These are phyloP conservation scores for Aureobasidium subglaciale DNA, from an alignment of 2,329 filamentous ascomycete genomes.

Conservation along the genomic window DNA sequence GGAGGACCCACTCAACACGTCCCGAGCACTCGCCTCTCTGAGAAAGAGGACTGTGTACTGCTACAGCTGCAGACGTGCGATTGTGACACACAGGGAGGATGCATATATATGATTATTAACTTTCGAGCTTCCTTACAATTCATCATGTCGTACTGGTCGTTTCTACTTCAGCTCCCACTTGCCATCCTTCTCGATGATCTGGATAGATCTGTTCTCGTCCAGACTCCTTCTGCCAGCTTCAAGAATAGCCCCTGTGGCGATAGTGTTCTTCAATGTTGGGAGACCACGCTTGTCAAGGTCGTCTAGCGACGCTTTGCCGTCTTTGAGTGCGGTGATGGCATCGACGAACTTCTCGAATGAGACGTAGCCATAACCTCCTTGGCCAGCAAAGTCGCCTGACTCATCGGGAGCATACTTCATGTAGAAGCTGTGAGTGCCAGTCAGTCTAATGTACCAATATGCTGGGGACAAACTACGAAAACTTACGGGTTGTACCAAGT, in stretches of 20 bases:
- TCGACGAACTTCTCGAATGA: slow-evolving; percentile 96
- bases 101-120: background rate
- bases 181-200: slow-evolving; percentile 60
- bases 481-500: slow-evolving; percentile 78
- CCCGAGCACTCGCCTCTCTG: too few species aligned
- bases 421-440: slow-evolving; percentile 16
- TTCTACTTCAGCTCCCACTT: slow-evolving; percentile 59
- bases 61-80: too few species aligned
- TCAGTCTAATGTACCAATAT: background rate
- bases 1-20: too few species aligned
- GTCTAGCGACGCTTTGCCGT: slow-evolving; percentile 62
- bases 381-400: slow-evolving; percentile 87
- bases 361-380: slow-evolving; percentile 87
- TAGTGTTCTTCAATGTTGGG: slow-evolving; percentile 80
- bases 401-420: slow-evolving; percentile 84
- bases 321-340: slow-evolving; percentile 70
- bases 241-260: slow-evolving; percentile 85
- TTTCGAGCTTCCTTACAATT: background rate
- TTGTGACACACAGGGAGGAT: too few species aligned
- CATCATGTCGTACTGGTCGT: background rate
- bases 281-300: slow-evolving; percentile 74
- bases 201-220: slow-evolving; percentile 72
- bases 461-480: background rate
- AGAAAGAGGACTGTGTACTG: too few species aligned
- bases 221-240: slow-evolving; percentile 79